A percentile compares a stretch with the other conserved stretches of the same genome.
Evolutionary conservation across 257 asterid species (phyloP).

Genomic region (Nicotiana benthamiana): DNA sequence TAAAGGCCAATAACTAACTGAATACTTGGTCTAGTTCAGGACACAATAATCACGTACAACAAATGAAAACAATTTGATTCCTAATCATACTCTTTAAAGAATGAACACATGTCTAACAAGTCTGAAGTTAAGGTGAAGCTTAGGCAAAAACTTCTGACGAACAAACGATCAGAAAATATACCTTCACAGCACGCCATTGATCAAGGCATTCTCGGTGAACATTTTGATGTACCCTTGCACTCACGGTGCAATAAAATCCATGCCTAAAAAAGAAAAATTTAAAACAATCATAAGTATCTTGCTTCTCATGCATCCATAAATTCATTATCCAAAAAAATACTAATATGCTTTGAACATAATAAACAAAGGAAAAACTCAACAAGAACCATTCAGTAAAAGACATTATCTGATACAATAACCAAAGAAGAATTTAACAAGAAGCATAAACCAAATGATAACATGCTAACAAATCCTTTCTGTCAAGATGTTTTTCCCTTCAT

Average conservation of each 20-base stretch:
- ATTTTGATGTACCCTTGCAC: slow-evolving; percentile 80
- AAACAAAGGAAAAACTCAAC: neutral
- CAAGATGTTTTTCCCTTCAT: neutral
- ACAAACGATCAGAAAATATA: slow-evolving; percentile 4
- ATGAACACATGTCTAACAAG: neutral
- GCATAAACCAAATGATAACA: neutral
- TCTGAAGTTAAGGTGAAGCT: neutral
- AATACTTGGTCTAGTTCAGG: neutral
- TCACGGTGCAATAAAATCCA: slow-evolving; percentile 94
- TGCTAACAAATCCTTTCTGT: neutral
- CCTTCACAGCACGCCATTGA: slow-evolving; percentile 97
- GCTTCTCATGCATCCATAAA: neutral
- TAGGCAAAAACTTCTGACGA: neutral
- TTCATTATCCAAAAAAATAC: neutral
- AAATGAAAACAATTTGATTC: neutral
- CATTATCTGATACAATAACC: neutral
- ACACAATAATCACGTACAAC: neutral
- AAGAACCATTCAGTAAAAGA: neutral
- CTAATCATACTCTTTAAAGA: neutral
- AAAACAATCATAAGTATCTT: neutral
- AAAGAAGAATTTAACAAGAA: neutral
- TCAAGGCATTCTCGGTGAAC: slow-evolving; percentile 93
- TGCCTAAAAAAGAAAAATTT: slow-evolving; percentile 40
- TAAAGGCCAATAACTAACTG: neutral
- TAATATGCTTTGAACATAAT: neutral